A percentile compares a stretch with the other conserved stretches of the same genome.
Conservation (phyloP, 208 protist species). For the Histomonas meleagridis region DNA sequence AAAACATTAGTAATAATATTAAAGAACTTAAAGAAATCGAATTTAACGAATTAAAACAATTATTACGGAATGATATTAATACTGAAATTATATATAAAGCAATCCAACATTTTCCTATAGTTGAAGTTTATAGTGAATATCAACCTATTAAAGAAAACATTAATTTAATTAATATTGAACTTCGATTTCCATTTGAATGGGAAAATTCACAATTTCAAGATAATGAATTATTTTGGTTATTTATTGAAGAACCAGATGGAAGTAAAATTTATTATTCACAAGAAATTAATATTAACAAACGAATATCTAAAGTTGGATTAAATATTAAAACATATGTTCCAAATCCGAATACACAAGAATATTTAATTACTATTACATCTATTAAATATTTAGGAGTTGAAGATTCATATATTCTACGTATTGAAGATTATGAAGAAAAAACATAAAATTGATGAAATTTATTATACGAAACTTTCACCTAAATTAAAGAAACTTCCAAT, state of each 20-base stretch:
- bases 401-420: background rate
- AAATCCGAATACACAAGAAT: background rate
- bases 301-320: background rate
- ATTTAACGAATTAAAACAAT: background rate
- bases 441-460: background rate
- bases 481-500: background rate
- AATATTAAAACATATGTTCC: background rate
- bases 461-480: background rate
- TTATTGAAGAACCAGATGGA: background rate
- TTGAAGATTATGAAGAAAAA: background rate
- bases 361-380: constrained; percentile 18
- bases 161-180: background rate
- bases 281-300: background rate
- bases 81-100: background rate
- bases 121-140: background rate
- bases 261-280: background rate
- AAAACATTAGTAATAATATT: background rate
- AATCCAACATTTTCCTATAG: background rate
- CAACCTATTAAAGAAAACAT: background rate
- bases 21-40: background rate
- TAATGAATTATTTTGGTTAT: background rate
- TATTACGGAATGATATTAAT: background rate
- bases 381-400: background rate
- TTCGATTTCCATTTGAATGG: background rate
- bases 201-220: background rate